Evolutionary conservation across 257 asterid genomes (phyloP).

Genomic region (Solanum microdontum): DNA sequence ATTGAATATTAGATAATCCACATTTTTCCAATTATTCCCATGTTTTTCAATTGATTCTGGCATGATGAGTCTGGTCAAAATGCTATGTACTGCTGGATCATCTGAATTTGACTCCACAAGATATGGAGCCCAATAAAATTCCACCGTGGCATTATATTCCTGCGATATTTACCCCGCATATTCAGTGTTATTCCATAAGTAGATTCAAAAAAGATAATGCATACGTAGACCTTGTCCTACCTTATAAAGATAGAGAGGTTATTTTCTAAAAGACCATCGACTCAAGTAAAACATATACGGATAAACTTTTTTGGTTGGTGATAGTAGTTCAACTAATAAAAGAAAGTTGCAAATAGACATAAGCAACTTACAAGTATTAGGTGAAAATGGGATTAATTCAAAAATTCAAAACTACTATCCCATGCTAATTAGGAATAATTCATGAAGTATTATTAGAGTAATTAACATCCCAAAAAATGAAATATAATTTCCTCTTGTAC

Average conservation of each 20-base stretch:
- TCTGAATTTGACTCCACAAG: conserved; percentile 62
- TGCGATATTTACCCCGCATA: background rate
- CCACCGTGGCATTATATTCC: conserved; percentile 79
- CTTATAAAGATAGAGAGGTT: rapidly evolving
- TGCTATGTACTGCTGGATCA: conserved; percentile 28
- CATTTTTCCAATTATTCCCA: background rate
- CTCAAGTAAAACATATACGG: too few species aligned
- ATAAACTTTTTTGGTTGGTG: background rate
- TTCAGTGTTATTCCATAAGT: background rate
- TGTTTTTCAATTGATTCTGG: background rate
- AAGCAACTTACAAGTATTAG: background rate
- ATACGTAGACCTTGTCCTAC: rapidly evolving
- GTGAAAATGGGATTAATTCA: background rate
- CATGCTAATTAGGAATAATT: background rate
- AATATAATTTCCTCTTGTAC: background rate
- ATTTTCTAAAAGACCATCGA: background rate
- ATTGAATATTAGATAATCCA: background rate
- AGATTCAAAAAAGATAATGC: rapidly evolving
- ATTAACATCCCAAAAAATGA: background rate
- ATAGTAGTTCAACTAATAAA: background rate
- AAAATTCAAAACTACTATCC: background rate
- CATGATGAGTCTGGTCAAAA: background rate
- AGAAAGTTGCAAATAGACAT: background rate
- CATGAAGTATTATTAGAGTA: background rate
- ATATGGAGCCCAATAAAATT: conserved; percentile 91